phyloP scores from a whole-genome alignment of 805 yeast genomes.

The Kodamaea restingae region DNA sequence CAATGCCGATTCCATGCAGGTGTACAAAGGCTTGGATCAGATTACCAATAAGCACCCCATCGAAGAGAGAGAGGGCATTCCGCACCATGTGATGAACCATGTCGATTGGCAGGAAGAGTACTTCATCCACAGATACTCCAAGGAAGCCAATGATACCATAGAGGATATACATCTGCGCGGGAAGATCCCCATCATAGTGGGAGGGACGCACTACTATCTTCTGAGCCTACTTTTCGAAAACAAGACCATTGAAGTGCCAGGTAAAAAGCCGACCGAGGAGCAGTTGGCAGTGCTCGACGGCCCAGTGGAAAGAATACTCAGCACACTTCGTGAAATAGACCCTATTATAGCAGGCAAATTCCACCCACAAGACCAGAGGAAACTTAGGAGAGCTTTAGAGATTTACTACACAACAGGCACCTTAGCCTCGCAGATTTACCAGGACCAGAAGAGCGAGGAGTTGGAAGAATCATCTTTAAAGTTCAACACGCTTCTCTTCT shows the following conservation, averaged over 20 bases:
- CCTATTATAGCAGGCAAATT: slow-evolving; percentile 74
- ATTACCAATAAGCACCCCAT: slow-evolving; percentile 93
- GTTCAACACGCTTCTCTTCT: slow-evolving; percentile 64
- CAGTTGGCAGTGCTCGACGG: slow-evolving; percentile 49
- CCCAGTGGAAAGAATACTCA: slow-evolving; percentile 47
- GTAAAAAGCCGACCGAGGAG: slow-evolving; percentile 20
- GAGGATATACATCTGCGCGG: slow-evolving; percentile 61
- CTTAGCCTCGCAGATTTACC: slow-evolving; percentile 68
- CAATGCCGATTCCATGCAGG: slow-evolving; percentile 97
- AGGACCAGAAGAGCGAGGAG: slow-evolving; percentile 48
- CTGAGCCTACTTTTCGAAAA: slow-evolving; percentile 74
- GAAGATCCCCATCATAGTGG: slow-evolving; percentile 82
- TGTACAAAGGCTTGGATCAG: slow-evolving; percentile 66
- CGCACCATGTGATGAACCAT: slow-evolving; percentile 87
- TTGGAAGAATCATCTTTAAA: slow-evolving; percentile 45
- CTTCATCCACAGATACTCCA: slow-evolving; percentile 70
- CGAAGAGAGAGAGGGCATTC: slow-evolving; percentile 65
- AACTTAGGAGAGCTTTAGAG: slow-evolving; percentile 77
- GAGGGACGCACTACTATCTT: slow-evolving; percentile 93
- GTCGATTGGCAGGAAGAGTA: slow-evolving; percentile 78
- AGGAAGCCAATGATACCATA: slow-evolving; percentile 63
- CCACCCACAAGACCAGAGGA: slow-evolving; percentile 85
- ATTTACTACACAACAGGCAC: slow-evolving; percentile 65
- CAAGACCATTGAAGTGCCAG: slow-evolving; percentile 43
- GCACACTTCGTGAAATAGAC: slow-evolving; percentile 51